Base-by-base conservation (phyloP, 495 filamentous ascomycete species). In the Venustampulla echinocandica region DNA sequence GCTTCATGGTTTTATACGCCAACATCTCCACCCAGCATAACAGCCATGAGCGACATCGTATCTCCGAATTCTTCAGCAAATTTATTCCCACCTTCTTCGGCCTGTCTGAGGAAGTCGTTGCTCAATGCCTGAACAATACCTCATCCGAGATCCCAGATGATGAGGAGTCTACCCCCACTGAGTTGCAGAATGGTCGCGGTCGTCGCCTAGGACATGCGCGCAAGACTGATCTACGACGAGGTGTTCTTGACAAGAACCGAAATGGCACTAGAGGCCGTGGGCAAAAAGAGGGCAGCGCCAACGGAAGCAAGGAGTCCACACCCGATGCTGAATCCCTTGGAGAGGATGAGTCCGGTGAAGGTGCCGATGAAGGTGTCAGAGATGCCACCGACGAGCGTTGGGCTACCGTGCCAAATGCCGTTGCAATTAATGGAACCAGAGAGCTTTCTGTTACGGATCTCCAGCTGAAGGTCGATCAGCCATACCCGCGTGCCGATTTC, bases 1-100 rank as follows among this genome's bases (percentile, higher is more conserved):
- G 84, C 25, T 69, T 97, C 33, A 76, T 95, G 49, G 72, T 93
- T 18, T 73, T 83, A 22, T 87, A 79, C 56, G 78, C 85, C 27
- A 83, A 84, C 52, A 71, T 80, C 27, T 80, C 74, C 19, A 78
- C 73, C 3, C 71, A 75, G 56, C 77, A 79, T 46, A 85, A 81
- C 48, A 70, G 71, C 11, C 68, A 76, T 10, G 93, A 97, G 54
- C 79, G 84, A 21, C 71, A 82, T 46, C 80, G 83, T 20, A 77
- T 95, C 27, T 71, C 81, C 52, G 77, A 77, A 14, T 96, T 97
- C 63, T 79, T 96, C 52, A 84, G 87, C 58, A 82, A 83, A 20
- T 95, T 97, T 53, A 78, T 97, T 44, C 81, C 88, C 0, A 67
- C 79, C 1, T 97, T 97, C 71, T 96, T 96, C 53, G 87, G 84